Base-by-base conservation (phyloP, 306 rosid genomes). In the Castanea sativa region DNA sequence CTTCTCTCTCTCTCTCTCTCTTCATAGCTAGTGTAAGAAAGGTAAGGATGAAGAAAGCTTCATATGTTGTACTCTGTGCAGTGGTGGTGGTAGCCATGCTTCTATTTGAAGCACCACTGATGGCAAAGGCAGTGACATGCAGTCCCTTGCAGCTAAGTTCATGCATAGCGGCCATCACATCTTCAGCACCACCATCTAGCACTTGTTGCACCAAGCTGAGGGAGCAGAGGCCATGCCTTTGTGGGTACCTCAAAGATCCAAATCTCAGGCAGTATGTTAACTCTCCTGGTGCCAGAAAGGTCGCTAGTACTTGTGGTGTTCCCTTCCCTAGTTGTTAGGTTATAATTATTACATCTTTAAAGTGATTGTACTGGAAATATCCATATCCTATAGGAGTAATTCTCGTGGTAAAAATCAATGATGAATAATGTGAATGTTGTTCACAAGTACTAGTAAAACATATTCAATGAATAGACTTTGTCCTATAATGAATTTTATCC, bases 141-240 rank as follows among this genome's bases (percentile, higher is more conserved):
- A 86, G 16, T 52, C 86, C 86, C 0, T 3, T 55, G 55, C 79
- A 83, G 80, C 12, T 91, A 55, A 65, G 82, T 75, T 78, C 92
- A 0, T 91, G 96, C 73, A 7, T 78, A 0, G 33, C 65, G 12
- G 81, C 93, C 10, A 86, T 91, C 10, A 70, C 65, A 2, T 52
- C 73, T 0, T 23, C 84, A 4, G 35, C 84, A 2, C 74, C 76
- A 1, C 97, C 93, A 0, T 78, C 92, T 0, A 74, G 33, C 6
- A 2, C 15, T 0, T 92, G 97, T 73, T 92, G 97, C 67, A 70
- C 79, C 68, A 90, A 82, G 59, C 18, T 78, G 81, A 86, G 58
- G 68, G 87, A 87, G 73, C 96, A 91, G 45, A 83, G 18, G 75
- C 86, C 93, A 59, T 91, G 96, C 78, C 85, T 88, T 3, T 91